Evolutionary conservation across 495 filamentous ascomycete genomes (phyloP).

Genomic region (Penicillium argentinense): DNA sequence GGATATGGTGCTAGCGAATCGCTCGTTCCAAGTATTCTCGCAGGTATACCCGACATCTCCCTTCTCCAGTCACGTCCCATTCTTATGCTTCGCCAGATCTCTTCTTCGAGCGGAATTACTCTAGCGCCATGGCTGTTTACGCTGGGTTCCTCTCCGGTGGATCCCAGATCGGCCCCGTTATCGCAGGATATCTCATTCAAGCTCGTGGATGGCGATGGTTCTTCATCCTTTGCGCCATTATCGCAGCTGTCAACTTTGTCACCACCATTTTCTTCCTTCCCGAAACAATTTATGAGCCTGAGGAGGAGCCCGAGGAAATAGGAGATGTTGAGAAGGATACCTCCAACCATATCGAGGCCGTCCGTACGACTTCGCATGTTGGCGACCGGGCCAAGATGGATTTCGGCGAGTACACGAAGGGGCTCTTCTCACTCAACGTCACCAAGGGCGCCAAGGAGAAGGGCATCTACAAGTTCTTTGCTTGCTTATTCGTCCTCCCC

Average conservation of each 20-base stretch:
- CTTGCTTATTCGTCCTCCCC: conserved; percentile 30
- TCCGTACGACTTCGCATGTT: conserved; percentile 9
- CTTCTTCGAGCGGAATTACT: conserved; percentile 39
- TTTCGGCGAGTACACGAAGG: conserved; percentile 26
- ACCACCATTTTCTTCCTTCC: conserved; percentile 30
- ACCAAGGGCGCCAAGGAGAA: conserved; percentile 21
- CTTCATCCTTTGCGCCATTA: conserved; percentile 34
- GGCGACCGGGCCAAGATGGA: conserved; percentile 16
- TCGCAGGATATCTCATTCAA: conserved; percentile 31
- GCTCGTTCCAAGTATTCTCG: conserved; percentile 39
- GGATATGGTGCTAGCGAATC: conserved; percentile 37
- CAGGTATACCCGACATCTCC: conserved; percentile 16
- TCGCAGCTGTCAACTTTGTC: conserved; percentile 29
- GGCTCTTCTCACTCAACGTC: conserved; percentile 26
- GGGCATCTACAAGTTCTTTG: conserved; percentile 18
- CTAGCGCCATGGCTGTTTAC: conserved; percentile 41
- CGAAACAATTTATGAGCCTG: conserved; percentile 29
- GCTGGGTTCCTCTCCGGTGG: conserved; percentile 39
- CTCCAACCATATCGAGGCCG: conserved; percentile 20
- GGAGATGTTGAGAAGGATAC: conserved; percentile 17
- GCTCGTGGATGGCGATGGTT: conserved; percentile 36
- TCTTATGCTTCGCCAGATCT: conserved; percentile 20
- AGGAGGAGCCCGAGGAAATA: conserved; percentile 11
- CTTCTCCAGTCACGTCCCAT: neutral
- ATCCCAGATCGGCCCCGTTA: conserved; percentile 31